Percentiles rank a stretch among this genome's conserved stretches.
phyloP scores from a whole-genome alignment of 225 moss, liverwort and hornwort genomes.

The Physcomitrellopsis africana region DNA sequence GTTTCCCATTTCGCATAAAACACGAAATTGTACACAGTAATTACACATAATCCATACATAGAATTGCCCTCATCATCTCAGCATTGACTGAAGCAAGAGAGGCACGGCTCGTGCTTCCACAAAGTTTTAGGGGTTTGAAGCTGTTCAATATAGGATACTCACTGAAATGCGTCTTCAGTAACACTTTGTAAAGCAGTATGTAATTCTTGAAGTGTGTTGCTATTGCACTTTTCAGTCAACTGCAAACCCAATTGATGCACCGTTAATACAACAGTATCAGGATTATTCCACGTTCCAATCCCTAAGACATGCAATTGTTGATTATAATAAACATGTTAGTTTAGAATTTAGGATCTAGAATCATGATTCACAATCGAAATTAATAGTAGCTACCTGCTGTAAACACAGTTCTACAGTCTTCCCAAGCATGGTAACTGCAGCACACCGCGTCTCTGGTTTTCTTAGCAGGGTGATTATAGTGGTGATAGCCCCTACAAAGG shows the following conservation, averaged over 20 bases:
- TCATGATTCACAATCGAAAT: not conserved
- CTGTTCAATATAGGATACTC: constrained; percentile 25
- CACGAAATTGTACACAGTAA: too few species aligned
- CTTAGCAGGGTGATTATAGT: constrained; percentile 74
- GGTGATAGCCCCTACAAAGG: constrained; percentile 64
- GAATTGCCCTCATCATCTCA: too few species aligned
- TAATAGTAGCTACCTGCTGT: constrained; percentile 54
- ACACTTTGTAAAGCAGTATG: constrained; percentile 67
- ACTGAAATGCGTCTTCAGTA: constrained; percentile 74
- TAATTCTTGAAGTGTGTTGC: constrained; percentile 58
- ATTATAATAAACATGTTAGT: not conserved
- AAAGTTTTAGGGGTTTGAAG: too few species aligned
- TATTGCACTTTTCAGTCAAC: constrained; percentile 76
- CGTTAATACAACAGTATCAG: not conserved
- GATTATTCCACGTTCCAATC: not conserved
- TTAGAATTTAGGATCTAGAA: not conserved
- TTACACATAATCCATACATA: too few species aligned
- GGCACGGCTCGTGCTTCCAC: too few species aligned
- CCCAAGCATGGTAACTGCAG: constrained; percentile 80
- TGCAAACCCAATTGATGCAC: constrained; percentile 35
- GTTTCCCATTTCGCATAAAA: too few species aligned
- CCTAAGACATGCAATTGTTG: not conserved
- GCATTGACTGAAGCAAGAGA: too few species aligned
- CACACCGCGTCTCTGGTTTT: constrained; percentile 78
- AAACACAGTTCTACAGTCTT: constrained; percentile 82